A percentile compares a stretch with the other conserved stretches of the same genome.
These are phyloP conservation scores for Scenedesmus sp. DNA, from an alignment of 163 green algal species.

Conservation along the genomic window DNA sequence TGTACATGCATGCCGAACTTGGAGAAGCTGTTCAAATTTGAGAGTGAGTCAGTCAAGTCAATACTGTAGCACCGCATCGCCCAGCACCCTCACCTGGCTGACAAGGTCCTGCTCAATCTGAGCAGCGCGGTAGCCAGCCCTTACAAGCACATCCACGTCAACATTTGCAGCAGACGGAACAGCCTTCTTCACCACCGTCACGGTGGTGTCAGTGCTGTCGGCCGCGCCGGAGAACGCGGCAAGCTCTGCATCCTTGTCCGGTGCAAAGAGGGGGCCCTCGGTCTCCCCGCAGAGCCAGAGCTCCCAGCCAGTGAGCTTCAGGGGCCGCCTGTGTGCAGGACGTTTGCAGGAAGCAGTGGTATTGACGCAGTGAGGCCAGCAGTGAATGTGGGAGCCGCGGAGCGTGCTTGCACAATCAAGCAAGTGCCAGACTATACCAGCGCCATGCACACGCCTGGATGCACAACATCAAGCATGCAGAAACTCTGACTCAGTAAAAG, in stretches of 20 bases:
- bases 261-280: slow-evolving; percentile 34
- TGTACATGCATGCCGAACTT: too few relatives aligned
- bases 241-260: background rate
- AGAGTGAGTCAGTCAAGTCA: too few relatives aligned
- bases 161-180: background rate
- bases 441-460: too few relatives aligned
- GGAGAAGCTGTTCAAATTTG: too few relatives aligned
- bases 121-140: background rate
- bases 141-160: slow-evolving; percentile 11
- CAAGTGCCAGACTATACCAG: background rate
- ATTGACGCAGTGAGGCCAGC: too few relatives aligned
- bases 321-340: slow-evolving; percentile 5
- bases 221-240: slow-evolving; percentile 15
- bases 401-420: background rate
- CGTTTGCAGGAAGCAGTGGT: background rate
- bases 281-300: slow-evolving; percentile 50
- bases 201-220: background rate
- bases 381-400: background rate
- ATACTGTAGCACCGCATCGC: background rate
- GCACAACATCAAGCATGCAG: too few relatives aligned
- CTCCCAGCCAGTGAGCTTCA: slow-evolving; percentile 54
- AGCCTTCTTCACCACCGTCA: slow-evolving; percentile 32
- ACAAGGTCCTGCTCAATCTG: slow-evolving; percentile 27
- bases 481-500: too few relatives aligned
- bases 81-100: slow-evolving; percentile 20